phyloP scores from a whole-genome alignment of 1,139 yeast genomes.

The Pichia sp. region DNA sequence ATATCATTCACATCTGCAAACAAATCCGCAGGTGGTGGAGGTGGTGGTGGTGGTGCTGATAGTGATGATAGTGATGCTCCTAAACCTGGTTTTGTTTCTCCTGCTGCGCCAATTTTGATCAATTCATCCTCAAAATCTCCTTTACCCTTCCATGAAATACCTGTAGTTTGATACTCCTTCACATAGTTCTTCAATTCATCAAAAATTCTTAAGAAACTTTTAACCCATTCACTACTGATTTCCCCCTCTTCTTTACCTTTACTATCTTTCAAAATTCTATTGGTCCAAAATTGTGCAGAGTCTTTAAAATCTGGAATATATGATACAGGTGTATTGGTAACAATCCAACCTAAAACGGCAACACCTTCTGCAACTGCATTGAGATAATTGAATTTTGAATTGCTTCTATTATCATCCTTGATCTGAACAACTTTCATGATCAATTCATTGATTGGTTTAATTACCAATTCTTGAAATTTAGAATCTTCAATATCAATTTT shows the following conservation, averaged over 20 bases:
- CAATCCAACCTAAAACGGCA: conserved; percentile 88
- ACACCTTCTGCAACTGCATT: conserved; percentile 84
- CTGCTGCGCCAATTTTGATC: conserved; percentile 21
- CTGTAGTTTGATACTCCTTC: conserved; percentile 71
- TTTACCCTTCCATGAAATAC: conserved; percentile 69
- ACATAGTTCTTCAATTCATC: conserved; percentile 66
- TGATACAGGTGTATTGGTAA: conserved; percentile 59
- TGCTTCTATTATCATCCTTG: conserved; percentile 69
- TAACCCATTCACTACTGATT: conserved; percentile 73
- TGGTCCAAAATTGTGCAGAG: conserved; percentile 89
- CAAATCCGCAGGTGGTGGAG: conserved; percentile 73
- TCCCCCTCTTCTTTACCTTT: conserved; percentile 45
- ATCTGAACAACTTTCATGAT: conserved; percentile 52
- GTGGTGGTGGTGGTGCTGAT: conserved; percentile 50
- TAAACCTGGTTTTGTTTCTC: neutral
- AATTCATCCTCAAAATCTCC: conserved; percentile 46
- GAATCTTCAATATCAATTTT: conserved; percentile 58
- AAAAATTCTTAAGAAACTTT: conserved; percentile 51
- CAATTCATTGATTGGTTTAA: conserved; percentile 60
- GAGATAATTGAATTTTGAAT: conserved; percentile 60
- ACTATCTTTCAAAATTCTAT: conserved; percentile 77
- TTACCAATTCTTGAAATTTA: conserved; percentile 41
- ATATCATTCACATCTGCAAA: conserved; percentile 28
- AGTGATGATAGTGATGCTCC: conserved; percentile 32
- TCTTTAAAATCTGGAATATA: conserved; percentile 80